Percentiles rank a stretch among this genome's conserved stretches.
Conservation (phyloP, 208 protist genomes). For the Polymyxa betae region DNA sequence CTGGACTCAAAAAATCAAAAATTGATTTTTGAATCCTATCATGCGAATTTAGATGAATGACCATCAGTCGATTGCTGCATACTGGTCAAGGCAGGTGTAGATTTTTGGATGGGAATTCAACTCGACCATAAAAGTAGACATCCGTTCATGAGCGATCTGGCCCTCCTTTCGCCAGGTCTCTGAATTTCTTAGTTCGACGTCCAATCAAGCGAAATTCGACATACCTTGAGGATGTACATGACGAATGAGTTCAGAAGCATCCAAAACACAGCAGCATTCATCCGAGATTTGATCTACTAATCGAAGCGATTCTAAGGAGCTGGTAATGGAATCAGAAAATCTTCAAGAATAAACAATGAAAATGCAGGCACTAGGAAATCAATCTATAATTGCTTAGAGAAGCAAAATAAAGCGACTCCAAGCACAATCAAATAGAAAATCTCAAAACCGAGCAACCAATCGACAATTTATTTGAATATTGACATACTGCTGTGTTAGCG, state of each 20-base stretch:
- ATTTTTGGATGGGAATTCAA: not conserved
- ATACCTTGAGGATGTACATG: constrained; percentile 29
- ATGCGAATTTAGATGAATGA: not conserved
- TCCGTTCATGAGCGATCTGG: constrained; percentile 22
- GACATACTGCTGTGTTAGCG: not conserved
- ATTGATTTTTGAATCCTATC: not conserved
- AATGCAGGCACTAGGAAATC: too few relatives aligned
- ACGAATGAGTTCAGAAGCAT: not conserved
- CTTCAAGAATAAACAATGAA: not conserved
- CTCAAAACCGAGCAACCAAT: not conserved
- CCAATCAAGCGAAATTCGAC: not conserved
- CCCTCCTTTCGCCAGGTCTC: not conserved
- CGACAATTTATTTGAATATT: not conserved
- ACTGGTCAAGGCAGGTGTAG: not conserved
- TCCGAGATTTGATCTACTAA: constrained; percentile 19
- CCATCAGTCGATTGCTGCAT: not conserved
- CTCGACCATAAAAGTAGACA: not conserved
- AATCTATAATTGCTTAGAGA: too few relatives aligned
- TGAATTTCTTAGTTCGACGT: not conserved
- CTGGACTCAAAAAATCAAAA: not conserved
- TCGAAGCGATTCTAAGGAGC: not conserved
- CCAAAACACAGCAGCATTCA: constrained; percentile 20
- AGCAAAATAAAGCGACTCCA: too few relatives aligned
- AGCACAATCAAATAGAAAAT: not conserved
- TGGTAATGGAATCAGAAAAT: not conserved